Evolutionary conservation across 2,329 filamentous ascomycete genomes (phyloP).

Genomic region (Alternaria sp.): DNA sequence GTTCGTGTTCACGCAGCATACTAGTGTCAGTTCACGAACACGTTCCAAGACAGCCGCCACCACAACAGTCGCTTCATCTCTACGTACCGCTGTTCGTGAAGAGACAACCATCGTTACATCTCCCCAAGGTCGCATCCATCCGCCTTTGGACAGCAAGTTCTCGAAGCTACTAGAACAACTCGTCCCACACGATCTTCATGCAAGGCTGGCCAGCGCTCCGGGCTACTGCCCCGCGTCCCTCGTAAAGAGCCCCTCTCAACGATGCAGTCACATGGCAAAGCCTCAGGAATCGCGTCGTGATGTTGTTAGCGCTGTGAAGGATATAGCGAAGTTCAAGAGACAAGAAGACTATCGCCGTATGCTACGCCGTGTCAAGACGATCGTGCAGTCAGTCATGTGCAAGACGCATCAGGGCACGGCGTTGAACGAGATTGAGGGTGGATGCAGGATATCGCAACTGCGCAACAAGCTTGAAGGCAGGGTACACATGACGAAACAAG

Average conservation of each 20-base stretch:
- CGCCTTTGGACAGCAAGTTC: not conserved
- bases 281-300: not conserved
- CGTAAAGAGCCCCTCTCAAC: not conserved
- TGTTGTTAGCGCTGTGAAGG: not conserved
- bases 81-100: not conserved
- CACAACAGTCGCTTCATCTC: not conserved
- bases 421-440: not conserved
- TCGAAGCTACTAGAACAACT: not conserved
- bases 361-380: not conserved
- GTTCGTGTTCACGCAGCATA: not conserved
- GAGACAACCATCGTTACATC: not conserved
- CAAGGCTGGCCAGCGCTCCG: not conserved
- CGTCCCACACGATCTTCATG: not conserved
- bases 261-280: not conserved
- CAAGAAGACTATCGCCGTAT: not conserved
- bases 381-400: slow-evolving; percentile 1
- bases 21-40: not conserved
- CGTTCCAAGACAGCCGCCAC: not conserved
- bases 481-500: not conserved
- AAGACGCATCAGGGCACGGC: not conserved
- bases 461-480: not conserved
- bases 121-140: not conserved
- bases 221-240: not conserved
- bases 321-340: not conserved
- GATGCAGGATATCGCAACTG: not conserved